Base-by-base conservation (phyloP, 1,284 basidiomycete species). In the Trametes pubescens region DNA sequence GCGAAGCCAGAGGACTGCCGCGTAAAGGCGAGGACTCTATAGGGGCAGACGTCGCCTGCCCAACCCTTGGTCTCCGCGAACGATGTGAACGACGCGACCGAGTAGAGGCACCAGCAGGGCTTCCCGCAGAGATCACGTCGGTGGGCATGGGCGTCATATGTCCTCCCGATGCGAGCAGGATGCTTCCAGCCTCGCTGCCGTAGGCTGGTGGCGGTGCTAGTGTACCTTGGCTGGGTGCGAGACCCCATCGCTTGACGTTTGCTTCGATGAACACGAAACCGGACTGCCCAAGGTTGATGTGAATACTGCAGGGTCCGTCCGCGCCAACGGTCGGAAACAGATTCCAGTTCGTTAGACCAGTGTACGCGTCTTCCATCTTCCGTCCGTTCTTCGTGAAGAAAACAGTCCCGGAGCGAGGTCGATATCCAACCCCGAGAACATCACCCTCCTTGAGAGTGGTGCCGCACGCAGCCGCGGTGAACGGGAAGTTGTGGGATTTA, bases 241-340 rank as follows among this genome's bases (percentile, higher is more conserved):
- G 80, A 24, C 96, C 96, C 96, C 96, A 98, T 77, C 98, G 98
- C 85, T 98, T 98, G 65, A 98, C 96, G 75, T 98, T 98, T 37
- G 96, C 96, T 79, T 98, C 96, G 72, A 98, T 98, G 73, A 97
- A 98, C 43, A 98, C 96, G 74, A 98, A 98, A 1, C 96, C 96
- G 16, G 94, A 91, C 77, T 98, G 96, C 14, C 96, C 96, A 18
- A 98, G 86, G 76, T 98, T 98, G 74, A 98, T 92, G 73, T 98
- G 96, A 2, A 98, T 88, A 62, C 92, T 96, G 75, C 94, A 96
- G 6, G 96, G 93, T 0, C 96, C 95, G 75, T 96, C 94, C 16
- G 96, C 94, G 58, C 96, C 96, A 61, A 98, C 89, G 48, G 94
- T 96, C 49, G 96, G 96, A 83, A 98, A 98, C 11, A 98, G 85